These are phyloP conservation scores for Bifiguratus adelaidae DNA, from an alignment of 192 early-diverging fungal species.

Conservation along the genomic window DNA sequence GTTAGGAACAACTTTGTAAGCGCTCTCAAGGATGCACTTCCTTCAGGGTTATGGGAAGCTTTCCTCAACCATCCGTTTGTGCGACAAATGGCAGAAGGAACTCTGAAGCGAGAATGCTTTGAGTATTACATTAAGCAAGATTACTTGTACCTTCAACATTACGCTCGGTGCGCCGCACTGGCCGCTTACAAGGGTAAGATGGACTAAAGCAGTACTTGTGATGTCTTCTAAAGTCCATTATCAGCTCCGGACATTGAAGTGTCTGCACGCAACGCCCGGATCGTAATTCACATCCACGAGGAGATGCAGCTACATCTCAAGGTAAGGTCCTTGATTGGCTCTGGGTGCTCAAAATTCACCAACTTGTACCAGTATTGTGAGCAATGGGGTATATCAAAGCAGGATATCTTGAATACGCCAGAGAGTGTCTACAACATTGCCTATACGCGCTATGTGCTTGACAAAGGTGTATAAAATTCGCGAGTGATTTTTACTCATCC, in stretches of 20 bases:
- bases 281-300: constrained; percentile 50
- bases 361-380: constrained; percentile 43
- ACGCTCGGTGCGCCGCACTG: constrained; percentile 65
- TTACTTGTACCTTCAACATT: constrained; percentile 69
- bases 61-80: constrained; percentile 74
- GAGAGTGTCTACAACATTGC: constrained; percentile 72
- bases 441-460: constrained; percentile 77
- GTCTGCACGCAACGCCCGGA: constrained; percentile 44
- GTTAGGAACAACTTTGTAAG: constrained; percentile 7
- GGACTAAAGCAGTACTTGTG: not conserved
- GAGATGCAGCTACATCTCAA: constrained; percentile 61
- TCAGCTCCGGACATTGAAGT: constrained; percentile 35
- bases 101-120: constrained; percentile 56
- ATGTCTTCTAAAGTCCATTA: not conserved
- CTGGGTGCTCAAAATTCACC: not conserved
- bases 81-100: constrained; percentile 57
- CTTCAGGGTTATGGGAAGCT: constrained; percentile 36
- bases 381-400: constrained; percentile 58
- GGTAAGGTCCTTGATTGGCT: constrained; percentile 13
- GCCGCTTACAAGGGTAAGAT: constrained; percentile 60
- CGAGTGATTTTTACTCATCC: not conserved
- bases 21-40: constrained; percentile 12
- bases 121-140: constrained; percentile 77
- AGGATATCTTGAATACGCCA: constrained; percentile 51
- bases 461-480: constrained; percentile 35